Conservation (phyloP, 2,329 filamentous ascomycete species). For the Trichoderma koningii region DNA sequence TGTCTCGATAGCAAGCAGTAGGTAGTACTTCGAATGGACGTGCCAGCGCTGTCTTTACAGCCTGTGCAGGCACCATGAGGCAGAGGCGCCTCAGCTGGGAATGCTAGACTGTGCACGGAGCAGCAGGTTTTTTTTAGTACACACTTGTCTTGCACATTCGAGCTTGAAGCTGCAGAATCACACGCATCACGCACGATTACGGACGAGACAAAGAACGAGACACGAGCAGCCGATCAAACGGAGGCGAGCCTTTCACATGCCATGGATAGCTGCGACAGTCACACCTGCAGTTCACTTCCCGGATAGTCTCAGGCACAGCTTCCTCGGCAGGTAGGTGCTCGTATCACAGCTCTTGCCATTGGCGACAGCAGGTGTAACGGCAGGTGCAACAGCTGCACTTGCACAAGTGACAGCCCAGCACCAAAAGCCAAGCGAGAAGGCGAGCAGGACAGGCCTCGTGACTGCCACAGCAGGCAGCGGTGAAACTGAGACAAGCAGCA, state of each 20-base stretch:
- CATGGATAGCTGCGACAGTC: not conserved
- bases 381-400: slow-evolving; percentile 3
- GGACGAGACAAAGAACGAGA: not conserved
- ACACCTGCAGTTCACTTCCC: not conserved
- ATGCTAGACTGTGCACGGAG: not conserved
- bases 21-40: too few relatives aligned
- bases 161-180: not conserved
- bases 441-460: slow-evolving; percentile 3
- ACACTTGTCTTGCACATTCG: too few relatives aligned
- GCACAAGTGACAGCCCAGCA: slow-evolving; percentile 2
- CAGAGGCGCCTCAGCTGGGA: slow-evolving; percentile 5
- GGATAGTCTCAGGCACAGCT: not conserved
- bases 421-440: not conserved
- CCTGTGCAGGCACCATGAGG: slow-evolving; percentile 12
- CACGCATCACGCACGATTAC: not conserved
- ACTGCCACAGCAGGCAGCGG: slow-evolving; percentile 18
- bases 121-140: too few relatives aligned
- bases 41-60: not conserved
- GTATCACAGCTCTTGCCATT: not conserved
- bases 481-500: slow-evolving; percentile 19
- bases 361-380: not conserved
- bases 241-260: slow-evolving; percentile 7
- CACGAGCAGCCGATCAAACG: not conserved
- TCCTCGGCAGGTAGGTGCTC: not conserved
- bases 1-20: too few relatives aligned